phyloP scores from a whole-genome alignment of 2,329 filamentous ascomycete genomes.

The Raffaelea ambrosiae region DNA sequence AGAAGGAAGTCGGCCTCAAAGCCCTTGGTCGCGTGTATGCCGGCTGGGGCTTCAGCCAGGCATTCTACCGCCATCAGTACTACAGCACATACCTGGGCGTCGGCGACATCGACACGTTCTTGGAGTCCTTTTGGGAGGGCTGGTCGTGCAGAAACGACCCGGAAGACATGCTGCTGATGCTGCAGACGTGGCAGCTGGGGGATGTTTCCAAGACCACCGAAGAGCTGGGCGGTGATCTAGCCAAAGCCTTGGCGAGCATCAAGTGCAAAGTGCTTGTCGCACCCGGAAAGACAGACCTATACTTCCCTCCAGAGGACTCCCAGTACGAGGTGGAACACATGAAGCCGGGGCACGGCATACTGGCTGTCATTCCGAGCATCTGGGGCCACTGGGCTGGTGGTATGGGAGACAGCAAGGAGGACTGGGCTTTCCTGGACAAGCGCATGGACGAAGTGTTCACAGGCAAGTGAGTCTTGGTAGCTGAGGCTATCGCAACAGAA shows the following conservation, averaged over 20 bases:
- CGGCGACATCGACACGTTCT: conserved; percentile 63
- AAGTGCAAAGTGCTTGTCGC: conserved; percentile 66
- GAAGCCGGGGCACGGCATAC: conserved; percentile 1
- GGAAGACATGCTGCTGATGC: conserved; percentile 24
- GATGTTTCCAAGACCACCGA: conserved; percentile 62
- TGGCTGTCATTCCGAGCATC: conserved; percentile 6
- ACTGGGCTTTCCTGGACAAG: conserved; percentile 3
- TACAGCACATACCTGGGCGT: conserved; percentile 55
- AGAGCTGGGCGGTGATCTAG: conserved; percentile 61
- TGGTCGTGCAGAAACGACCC: conserved; percentile 42
- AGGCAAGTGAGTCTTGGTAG: too few relatives aligned
- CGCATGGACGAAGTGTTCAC: background rate
- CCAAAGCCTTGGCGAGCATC: conserved; percentile 58
- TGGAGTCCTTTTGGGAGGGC: conserved; percentile 69
- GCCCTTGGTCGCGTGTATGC: conserved; percentile 68
- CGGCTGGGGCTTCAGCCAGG: conserved; percentile 72
- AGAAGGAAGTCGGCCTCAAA: conserved; percentile 38
- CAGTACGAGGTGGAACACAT: conserved; percentile 55
- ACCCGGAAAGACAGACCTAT: conserved; percentile 65
- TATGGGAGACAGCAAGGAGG: conserved; percentile 2
- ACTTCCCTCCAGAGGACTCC: conserved; percentile 75
- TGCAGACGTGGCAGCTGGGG: conserved; percentile 68
- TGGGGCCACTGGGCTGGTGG: conserved; percentile 9
- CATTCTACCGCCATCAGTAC: conserved; percentile 64
- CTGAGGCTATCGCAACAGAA: too few relatives aligned